These are phyloP conservation scores for Mycena indigotica DNA, from an alignment of 768 basidiomycete species.

Conservation along the genomic window DNA sequence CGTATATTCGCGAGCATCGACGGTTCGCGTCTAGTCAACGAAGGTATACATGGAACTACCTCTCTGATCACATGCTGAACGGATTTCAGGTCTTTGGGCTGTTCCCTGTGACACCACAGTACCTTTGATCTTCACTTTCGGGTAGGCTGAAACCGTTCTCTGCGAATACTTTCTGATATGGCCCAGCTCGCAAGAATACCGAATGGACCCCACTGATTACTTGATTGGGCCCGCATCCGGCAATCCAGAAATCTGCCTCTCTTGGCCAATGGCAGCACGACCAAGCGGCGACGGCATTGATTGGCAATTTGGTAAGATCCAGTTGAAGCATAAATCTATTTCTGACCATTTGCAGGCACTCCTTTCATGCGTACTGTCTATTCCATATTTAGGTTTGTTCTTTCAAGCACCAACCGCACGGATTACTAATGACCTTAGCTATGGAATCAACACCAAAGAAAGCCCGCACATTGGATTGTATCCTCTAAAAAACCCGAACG, in stretches of 20 bases:
- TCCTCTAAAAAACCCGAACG: conserved; percentile 51
- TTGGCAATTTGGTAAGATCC: conserved; percentile 72
- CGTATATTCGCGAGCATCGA: conserved; percentile 62
- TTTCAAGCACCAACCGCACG: too few species aligned
- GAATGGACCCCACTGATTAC: conserved; percentile 74
- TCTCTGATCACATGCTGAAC: too few species aligned
- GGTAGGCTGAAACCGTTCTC: conserved; percentile 41
- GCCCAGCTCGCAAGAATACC: conserved; percentile 44
- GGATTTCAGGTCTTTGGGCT: conserved; percentile 65
- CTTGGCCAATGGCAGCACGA: conserved; percentile 70
- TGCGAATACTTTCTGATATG: conserved; percentile 4
- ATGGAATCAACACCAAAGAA: conserved; percentile 73
- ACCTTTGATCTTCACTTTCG: conserved; percentile 68
- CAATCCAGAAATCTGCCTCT: conserved; percentile 66
- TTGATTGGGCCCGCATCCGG: conserved; percentile 69
- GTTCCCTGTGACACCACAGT: conserved; percentile 67
- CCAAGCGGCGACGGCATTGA: conserved; percentile 77
- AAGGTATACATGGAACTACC: conserved; percentile 37
- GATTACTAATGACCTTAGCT: conserved; percentile 42
- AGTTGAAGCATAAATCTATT: not conserved
- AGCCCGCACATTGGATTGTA: conserved; percentile 81
- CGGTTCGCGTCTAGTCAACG: conserved; percentile 68
- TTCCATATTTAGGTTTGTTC: conserved; percentile 68
- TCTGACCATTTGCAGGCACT: conserved; percentile 42
- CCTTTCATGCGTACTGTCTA: conserved; percentile 78